Percentiles rank a stretch among this genome's conserved stretches.
These are phyloP conservation scores for Crithidia acanthocephali DNA, from an alignment of 208 protist genomes.

Conservation along the genomic window DNA sequence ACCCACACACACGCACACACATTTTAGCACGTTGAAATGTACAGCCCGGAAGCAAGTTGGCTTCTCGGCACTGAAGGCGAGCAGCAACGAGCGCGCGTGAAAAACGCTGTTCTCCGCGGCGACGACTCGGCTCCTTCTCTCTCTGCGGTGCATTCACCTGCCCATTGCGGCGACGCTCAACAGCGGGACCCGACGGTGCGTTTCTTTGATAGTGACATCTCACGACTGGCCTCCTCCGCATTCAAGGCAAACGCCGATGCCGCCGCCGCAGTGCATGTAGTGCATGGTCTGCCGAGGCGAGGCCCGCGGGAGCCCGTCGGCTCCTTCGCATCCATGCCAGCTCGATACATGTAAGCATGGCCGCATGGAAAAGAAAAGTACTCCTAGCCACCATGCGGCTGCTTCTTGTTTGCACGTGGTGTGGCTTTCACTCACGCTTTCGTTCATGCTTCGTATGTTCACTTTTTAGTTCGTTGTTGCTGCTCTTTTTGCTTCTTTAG, in stretches of 20 bases:
- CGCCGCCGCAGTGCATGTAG: not conserved
- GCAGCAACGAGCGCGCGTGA: conserved; percentile 8
- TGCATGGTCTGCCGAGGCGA: conserved; percentile 7
- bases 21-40: conserved; percentile 6
- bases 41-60: conserved; percentile 24
- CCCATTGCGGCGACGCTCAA: too few species aligned
- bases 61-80: conserved; percentile 19
- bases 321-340: conserved; percentile 12
- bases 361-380: too few species aligned
- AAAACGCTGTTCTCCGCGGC: not conserved
- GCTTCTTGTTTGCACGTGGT: too few species aligned
- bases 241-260: not conserved
- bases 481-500: too few species aligned
- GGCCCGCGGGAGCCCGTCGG: conserved; percentile 14
- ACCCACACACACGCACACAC: too few species aligned
- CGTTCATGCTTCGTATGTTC: too few species aligned
- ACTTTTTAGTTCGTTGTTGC: too few species aligned
- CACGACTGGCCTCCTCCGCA: not conserved
- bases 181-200: not conserved
- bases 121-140: not conserved
- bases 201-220: not conserved
- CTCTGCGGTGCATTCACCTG: not conserved
- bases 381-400: too few species aligned
- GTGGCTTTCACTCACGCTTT: too few species aligned
- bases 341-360: conserved; percentile 13